A percentile compares a stretch with the other conserved stretches of the same genome.
Conservation (phyloP, 1,284 basidiomycete genomes). For the Polyporus tsugae region DNA sequence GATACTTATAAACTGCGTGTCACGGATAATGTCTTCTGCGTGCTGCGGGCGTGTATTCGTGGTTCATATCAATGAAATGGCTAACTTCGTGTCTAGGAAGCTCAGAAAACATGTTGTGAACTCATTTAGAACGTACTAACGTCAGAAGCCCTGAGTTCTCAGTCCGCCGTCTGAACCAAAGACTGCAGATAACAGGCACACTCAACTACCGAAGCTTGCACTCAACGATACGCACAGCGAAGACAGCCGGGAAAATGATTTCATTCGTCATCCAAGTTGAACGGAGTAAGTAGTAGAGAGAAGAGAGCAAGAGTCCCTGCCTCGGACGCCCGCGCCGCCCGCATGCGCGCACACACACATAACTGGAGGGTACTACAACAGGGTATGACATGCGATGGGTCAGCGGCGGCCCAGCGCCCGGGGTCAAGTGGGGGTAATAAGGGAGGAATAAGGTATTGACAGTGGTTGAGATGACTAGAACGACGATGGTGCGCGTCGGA, state of each 20-base stretch:
- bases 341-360: conserved; percentile 1
- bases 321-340: background rate
- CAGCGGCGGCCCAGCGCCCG: conserved; percentile 2
- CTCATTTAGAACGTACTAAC: no score
- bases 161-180: no score
- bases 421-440: background rate
- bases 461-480: background rate
- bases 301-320: conserved; percentile 1
- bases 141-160: no score
- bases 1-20: background rate
- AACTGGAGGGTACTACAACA: conserved; percentile 1
- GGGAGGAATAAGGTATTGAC: conserved; percentile 2
- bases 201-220: background rate
- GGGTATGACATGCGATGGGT: background rate
- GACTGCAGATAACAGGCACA: no score
- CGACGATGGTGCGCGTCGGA: background rate
- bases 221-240: background rate
- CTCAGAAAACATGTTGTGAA: no score
- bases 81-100: no score
- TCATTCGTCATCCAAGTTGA: background rate
- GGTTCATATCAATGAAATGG: no score
- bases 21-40: no score
- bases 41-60: no score
- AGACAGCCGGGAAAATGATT: background rate
- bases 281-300: conserved; percentile 6